Evolutionary conservation across 371 early-diverging fungal genomes (phyloP).

Genomic region (Circinella umbellata): DNA sequence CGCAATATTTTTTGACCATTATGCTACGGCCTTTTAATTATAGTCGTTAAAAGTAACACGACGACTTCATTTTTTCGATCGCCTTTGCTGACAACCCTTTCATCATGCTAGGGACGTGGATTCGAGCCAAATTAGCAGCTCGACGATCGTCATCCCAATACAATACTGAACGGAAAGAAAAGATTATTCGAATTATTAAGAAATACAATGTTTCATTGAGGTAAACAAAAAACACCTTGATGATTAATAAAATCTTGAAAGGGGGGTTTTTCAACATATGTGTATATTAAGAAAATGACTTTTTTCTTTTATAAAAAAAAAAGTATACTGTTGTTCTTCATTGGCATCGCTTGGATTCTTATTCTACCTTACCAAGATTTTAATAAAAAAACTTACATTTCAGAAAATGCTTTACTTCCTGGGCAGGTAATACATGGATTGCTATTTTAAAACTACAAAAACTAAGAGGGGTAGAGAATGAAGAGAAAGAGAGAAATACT

Average conservation of each 20-base stretch:
- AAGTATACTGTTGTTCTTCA: conserved; percentile 53
- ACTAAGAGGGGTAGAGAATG: not conserved
- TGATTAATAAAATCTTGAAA: too few relatives aligned
- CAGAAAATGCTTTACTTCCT: conserved; percentile 86
- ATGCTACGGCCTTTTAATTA: too few relatives aligned
- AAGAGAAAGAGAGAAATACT: not conserved
- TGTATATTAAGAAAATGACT: not conserved
- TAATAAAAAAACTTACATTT: conserved; percentile 66
- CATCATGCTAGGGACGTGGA: conserved; percentile 8
- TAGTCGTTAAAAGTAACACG: not conserved
- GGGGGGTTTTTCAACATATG: too few relatives aligned
- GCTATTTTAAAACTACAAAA: not conserved
- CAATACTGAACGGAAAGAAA: conserved; percentile 4
- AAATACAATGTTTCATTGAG: not conserved
- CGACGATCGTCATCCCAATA: not conserved
- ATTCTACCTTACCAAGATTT: conserved; percentile 58
- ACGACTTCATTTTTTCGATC: not conserved
- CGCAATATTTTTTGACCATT: too few relatives aligned
- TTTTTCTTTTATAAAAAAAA: not conserved
- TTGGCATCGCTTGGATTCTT: conserved; percentile 57
- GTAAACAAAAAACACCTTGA: not conserved
- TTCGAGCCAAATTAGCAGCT: conserved; percentile 3
- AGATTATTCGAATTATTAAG: not conserved
- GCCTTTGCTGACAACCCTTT: not conserved
- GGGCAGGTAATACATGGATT: conserved; percentile 59